phyloP scores from a whole-genome alignment of 352 stramenopile species.

The Thalassiosira pacifica region DNA sequence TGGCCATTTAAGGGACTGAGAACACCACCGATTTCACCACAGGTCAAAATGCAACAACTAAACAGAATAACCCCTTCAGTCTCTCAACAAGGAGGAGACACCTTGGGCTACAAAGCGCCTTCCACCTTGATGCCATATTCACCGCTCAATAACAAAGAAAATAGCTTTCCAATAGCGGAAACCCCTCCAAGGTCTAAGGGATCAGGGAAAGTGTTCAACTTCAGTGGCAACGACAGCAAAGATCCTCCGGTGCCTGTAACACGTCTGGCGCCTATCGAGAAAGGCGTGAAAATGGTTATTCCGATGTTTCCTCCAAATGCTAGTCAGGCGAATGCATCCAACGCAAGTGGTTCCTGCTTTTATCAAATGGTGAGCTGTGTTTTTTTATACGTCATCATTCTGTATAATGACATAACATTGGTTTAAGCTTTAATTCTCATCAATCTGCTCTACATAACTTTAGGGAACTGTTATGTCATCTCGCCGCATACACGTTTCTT shows the following conservation, averaged over 20 bases:
- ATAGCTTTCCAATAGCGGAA: no score
- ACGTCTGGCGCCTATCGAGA: conserved; percentile 57
- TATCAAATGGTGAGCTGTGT: conserved; percentile 61
- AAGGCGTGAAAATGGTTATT: conserved; percentile 80
- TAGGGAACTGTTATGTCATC: conserved; percentile 82
- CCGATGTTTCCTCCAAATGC: conserved; percentile 76
- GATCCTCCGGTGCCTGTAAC: neutral
- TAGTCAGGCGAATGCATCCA: conserved; percentile 31
- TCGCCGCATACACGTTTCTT: conserved; percentile 67
- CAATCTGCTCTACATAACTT: no score
- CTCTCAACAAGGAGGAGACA: neutral
- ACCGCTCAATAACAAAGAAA: neutral
- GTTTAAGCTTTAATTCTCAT: no score
- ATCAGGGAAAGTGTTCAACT: conserved; percentile 10
- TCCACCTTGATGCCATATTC: neutral
- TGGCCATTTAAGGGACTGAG: neutral
- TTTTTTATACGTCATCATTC: neutral
- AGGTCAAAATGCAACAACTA: neutral
- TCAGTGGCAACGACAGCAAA: conserved; percentile 7
- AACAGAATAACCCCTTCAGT: neutral
- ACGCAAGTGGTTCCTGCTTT: conserved; percentile 44
- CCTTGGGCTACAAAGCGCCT: neutral
- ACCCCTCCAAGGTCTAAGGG: neutral
- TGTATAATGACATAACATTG: no score
- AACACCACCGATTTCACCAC: neutral